phyloP scores from a whole-genome alignment of 1,284 basidiomycete genomes.

The Cryptococcus neoformans region DNA sequence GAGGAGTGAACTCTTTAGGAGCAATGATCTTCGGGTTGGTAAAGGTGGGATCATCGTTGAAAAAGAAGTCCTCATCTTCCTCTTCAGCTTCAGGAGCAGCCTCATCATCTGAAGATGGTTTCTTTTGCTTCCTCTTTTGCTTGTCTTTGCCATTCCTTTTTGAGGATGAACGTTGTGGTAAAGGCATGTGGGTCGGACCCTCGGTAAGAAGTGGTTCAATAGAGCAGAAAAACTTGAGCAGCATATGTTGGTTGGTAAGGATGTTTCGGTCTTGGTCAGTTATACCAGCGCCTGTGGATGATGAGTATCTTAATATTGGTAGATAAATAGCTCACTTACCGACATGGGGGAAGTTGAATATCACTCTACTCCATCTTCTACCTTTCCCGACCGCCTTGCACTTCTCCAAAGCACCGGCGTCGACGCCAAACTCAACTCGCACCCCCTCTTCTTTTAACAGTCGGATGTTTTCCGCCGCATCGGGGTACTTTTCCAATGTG shows the following conservation, averaged over 20 bases:
- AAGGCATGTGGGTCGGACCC: constrained; percentile 48
- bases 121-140: constrained; percentile 27
- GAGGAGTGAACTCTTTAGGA: constrained; percentile 33
- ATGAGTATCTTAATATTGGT: background rate
- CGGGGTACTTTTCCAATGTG: constrained; percentile 82
- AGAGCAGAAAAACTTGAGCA: constrained; percentile 79
- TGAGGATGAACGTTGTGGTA: constrained; percentile 8
- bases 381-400: constrained; percentile 45
- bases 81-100: constrained; percentile 49
- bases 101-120: constrained; percentile 49
- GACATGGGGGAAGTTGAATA: constrained; percentile 97
- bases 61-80: constrained; percentile 13
- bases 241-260: constrained; percentile 81
- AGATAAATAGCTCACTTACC: constrained; percentile 56
- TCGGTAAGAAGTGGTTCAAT: constrained; percentile 62
- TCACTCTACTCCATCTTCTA: constrained; percentile 68
- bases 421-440: constrained; percentile 75
- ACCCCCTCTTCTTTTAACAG: constrained; percentile 61
- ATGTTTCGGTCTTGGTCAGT: constrained; percentile 94
- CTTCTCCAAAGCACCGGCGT: constrained; percentile 74
- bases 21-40: constrained; percentile 48
- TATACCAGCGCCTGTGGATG: constrained; percentile 75
- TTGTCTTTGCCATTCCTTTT: constrained; percentile 6
- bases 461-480: constrained; percentile 63
- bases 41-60: constrained; percentile 32